phyloP scores from a whole-genome alignment of 495 filamentous ascomycete species.

The Aspergillus ostianus region DNA sequence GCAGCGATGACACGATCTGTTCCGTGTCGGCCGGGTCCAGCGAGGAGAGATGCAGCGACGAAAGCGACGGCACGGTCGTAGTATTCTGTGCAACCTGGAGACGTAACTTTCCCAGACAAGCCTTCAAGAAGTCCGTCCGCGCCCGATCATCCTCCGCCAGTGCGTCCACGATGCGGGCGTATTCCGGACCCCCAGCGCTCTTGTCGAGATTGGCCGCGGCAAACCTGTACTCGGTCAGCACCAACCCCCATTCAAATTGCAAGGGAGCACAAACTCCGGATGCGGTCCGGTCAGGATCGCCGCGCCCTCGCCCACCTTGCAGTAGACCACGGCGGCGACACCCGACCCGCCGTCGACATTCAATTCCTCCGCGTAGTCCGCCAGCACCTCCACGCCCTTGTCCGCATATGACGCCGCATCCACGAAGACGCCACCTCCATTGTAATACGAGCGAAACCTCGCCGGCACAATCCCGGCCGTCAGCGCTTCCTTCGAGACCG shows the following conservation, averaged over 20 bases:
- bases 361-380: constrained; percentile 73
- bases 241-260: neutral
- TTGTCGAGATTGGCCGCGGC: constrained; percentile 72
- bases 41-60: constrained; percentile 80
- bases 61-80: constrained; percentile 74
- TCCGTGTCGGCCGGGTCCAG: constrained; percentile 60
- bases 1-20: constrained; percentile 63
- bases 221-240: constrained; percentile 57
- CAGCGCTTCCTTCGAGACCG: constrained; percentile 62
- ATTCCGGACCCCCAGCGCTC: constrained; percentile 60
- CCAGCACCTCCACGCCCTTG: constrained; percentile 74
- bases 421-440: constrained; percentile 94
- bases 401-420: constrained; percentile 63
- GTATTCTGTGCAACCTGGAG: constrained; percentile 69
- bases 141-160: constrained; percentile 68
- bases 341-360: constrained; percentile 72
- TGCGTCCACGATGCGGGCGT: constrained; percentile 63
- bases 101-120: constrained; percentile 79
- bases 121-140: constrained; percentile 75
- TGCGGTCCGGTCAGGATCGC: constrained; percentile 85
- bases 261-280: constrained; percentile 69
- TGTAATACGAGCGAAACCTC: constrained; percentile 79
- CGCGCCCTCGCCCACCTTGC: constrained; percentile 80
- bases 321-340: constrained; percentile 78
- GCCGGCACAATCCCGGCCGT: constrained; percentile 54